Evolutionary conservation across 768 basidiomycete genomes (phyloP).

Genomic region (Russula olivacea): DNA sequence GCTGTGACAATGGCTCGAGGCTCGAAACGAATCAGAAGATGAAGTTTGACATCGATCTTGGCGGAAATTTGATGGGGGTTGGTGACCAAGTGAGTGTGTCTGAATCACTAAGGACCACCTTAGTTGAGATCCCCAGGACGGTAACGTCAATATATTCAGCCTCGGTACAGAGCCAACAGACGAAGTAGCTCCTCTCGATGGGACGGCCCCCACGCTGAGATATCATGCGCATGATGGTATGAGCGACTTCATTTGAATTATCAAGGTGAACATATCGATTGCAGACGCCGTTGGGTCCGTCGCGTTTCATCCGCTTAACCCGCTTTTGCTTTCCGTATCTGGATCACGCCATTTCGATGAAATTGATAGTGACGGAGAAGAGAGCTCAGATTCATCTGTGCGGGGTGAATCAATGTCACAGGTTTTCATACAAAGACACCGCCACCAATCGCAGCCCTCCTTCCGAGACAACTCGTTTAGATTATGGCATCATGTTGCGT

Average conservation of each 20-base stretch:
- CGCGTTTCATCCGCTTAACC: conserved; percentile 59
- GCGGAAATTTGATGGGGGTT: conserved; percentile 55
- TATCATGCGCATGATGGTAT: conserved; percentile 57
- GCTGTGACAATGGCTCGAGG: conserved; percentile 7
- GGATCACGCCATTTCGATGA: conserved; percentile 70
- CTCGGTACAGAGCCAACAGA: conserved; percentile 14
- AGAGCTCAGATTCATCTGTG: not conserved
- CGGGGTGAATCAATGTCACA: not conserved
- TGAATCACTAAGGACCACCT: not conserved
- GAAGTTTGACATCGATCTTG: conserved; percentile 68
- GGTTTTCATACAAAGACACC: not conserved
- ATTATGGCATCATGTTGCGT: conserved; percentile 5
- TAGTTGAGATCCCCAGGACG: conserved; percentile 39
- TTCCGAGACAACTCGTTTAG: conserved; percentile 16
- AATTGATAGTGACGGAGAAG: conserved; percentile 2
- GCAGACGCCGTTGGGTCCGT: conserved; percentile 72
- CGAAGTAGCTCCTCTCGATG: conserved; percentile 1
- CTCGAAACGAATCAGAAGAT: conserved; percentile 65
- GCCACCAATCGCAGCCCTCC: conserved; percentile 5
- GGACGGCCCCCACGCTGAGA: conserved; percentile 30
- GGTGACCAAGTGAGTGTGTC: conserved; percentile 58
- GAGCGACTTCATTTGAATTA: conserved; percentile 17
- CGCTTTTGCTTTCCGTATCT: conserved; percentile 57
- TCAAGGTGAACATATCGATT: not conserved
- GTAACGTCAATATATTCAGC: conserved; percentile 55